Base-by-base conservation (phyloP, 2,329 filamentous ascomycete genomes). In the Knoxdaviesia capensis region DNA sequence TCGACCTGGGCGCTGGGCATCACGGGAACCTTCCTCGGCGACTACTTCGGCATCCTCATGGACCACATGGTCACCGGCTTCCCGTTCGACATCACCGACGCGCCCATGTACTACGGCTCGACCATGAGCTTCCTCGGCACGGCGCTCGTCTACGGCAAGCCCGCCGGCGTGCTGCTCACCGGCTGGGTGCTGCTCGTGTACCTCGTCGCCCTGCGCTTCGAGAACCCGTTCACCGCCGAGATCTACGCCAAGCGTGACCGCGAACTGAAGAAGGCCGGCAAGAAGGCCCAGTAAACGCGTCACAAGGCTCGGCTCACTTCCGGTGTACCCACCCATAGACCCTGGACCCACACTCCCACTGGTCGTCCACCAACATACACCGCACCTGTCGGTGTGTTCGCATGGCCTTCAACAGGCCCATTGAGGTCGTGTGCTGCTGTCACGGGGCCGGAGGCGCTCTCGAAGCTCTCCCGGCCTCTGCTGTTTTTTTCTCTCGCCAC, bases 21-120 rank as follows among this genome's bases (percentile, higher is more conserved):
- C 53, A 94, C 86, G 1, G 90, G 90, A 48, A 98, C 90, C 34
- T 98, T 94, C 58, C 68, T 98, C 34, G 90, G 90, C 51, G 90
- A 98, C 65, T 98, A 98, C 68, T 98, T 96, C 57, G 90, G 90
- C 51, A 94, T 96, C 58, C 69, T 98, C 49, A 93, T 94, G 86
- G 88, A 96, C 56, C 66, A 80, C 50, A 88, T 88, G 53, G 87
- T 98, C 41, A 93, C 86, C 8, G 80, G 83, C 9, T 98, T 98
- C 57, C 90, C 90, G 3, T 98, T 98, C 70, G 96, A 82, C 60
- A 71, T 96, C 46, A 87, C 80, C 43, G 74, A 76, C 49, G 80
- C 85, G 41, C 90, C 90, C 47, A 98, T 98, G 90, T 98, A 98
- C 67, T 82, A 86, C 64, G 90, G 90, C 45, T 85, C 79, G 47